A percentile compares a stretch with the other conserved stretches of the same genome.
These are phyloP conservation scores for Populus davidiana DNA, from an alignment of 345 rosid species.

Conservation along the genomic window DNA sequence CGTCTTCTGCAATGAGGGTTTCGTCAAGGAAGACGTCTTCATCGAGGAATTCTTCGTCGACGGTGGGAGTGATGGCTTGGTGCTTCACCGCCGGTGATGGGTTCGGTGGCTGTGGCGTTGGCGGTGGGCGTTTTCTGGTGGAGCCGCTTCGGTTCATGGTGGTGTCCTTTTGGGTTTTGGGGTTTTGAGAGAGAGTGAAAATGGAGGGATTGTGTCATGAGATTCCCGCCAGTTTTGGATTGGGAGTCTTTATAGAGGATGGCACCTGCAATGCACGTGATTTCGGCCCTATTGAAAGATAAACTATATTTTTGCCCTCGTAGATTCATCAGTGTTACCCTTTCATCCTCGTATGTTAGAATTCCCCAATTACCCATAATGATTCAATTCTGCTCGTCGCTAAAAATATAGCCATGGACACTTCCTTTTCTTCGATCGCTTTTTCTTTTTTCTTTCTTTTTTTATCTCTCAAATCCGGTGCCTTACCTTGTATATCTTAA, in stretches of 20 bases:
- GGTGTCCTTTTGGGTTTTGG: not conserved
- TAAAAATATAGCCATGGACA: no score
- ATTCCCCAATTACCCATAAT: no score
- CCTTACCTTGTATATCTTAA: no score
- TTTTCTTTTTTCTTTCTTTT: no score
- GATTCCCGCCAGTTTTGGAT: constrained; percentile 42
- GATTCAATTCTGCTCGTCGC: no score
- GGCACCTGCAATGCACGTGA: not conserved
- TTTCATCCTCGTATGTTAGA: no score
- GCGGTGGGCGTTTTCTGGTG: constrained; percentile 63
- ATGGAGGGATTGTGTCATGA: constrained; percentile 7
- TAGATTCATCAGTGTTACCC: no score
- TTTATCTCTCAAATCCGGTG: no score
- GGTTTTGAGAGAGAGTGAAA: not conserved
- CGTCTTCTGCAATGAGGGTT: constrained; percentile 63
- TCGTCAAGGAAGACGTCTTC: constrained; percentile 86
- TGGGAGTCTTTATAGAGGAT: not conserved
- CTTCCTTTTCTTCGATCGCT: no score
- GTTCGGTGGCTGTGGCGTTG: constrained; percentile 34
- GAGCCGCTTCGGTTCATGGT: constrained; percentile 47
- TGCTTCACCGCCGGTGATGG: constrained; percentile 48
- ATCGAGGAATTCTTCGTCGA: constrained; percentile 72
- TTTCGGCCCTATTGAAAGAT: no score
- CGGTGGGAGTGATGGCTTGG: constrained; percentile 37
- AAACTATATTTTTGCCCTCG: no score